Evolutionary conservation across 345 rosid genomes (phyloP).

Genomic region (Gossypium sturtianum): DNA sequence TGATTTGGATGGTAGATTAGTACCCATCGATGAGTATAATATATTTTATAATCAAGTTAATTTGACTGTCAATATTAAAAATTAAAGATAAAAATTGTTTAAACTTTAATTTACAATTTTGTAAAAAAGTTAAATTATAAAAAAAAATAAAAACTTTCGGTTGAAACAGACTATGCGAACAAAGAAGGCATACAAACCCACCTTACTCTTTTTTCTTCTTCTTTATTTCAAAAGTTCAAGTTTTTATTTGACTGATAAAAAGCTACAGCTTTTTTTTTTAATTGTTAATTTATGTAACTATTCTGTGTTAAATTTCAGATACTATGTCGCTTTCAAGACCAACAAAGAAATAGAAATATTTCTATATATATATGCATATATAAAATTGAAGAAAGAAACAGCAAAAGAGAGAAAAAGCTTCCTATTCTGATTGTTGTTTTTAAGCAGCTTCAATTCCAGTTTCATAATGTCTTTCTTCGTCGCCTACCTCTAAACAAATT

Average conservation of each 20-base stretch:
- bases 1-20: accelerated
- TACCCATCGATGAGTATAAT: no score
- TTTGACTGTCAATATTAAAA: accelerated
- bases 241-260: no score
- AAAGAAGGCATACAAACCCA: no score
- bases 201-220: no score
- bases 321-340: not conserved
- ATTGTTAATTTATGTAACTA: not conserved
- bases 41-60: no score
- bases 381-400: not conserved
- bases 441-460: slow-evolving; percentile 11
- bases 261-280: not conserved
- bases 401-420: slow-evolving; percentile 7
- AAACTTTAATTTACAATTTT: accelerated
- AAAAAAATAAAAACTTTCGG: no score
- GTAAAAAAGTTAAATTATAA: no score
- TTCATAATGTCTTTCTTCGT: slow-evolving; percentile 25
- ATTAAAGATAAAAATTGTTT: no score
- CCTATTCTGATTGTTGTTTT: slow-evolving; percentile 24
- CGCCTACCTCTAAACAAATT: slow-evolving; percentile 51
- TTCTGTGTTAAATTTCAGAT: not conserved
- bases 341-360: not conserved
- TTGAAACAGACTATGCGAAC: no score
- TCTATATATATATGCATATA: no score
- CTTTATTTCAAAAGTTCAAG: no score